phyloP scores from a whole-genome alignment of 2,329 filamentous ascomycete species.

The Botrytis sinoallii region DNA sequence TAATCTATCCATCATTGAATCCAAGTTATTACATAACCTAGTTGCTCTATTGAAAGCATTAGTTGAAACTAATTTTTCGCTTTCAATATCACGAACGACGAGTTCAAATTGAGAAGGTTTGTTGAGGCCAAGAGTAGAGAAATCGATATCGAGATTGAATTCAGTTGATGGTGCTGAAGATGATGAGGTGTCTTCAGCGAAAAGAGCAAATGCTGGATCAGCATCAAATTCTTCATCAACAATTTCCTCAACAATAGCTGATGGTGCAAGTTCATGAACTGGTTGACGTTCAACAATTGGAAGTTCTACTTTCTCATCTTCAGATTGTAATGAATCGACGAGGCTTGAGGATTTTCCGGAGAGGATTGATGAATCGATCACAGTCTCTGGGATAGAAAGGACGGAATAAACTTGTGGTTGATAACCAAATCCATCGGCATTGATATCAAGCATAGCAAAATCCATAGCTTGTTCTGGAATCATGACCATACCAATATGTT shows the following conservation, averaged over 20 bases:
- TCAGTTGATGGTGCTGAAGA: conserved; percentile 37
- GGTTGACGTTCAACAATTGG: conserved; percentile 46
- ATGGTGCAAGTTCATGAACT: conserved; percentile 26
- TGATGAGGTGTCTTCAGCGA: conserved; percentile 41
- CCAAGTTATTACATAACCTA: conserved; percentile 31
- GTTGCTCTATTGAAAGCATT: conserved; percentile 29
- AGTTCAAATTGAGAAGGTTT: conserved; percentile 65
- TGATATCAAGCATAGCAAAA: conserved; percentile 67
- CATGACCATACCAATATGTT: conserved; percentile 76
- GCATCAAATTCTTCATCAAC: conserved; percentile 59
- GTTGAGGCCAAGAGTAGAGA: conserved; percentile 56
- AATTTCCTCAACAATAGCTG: conserved; percentile 27
- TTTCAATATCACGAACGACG: conserved; percentile 52
- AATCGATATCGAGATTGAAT: conserved; percentile 43
- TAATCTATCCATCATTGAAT: conserved; percentile 32
- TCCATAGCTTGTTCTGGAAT: conserved; percentile 77
- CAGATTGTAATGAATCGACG: conserved; percentile 40
- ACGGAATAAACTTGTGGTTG: conserved; percentile 73
- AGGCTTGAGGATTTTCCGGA: conserved; percentile 66
- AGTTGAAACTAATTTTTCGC: conserved; percentile 41
- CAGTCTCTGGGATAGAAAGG: conserved; percentile 55
- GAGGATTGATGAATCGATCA: conserved; percentile 59
- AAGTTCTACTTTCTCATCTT: conserved; percentile 48
- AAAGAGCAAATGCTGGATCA: conserved; percentile 60
- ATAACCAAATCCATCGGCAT: conserved; percentile 53